These are phyloP conservation scores for Raphanus sativus DNA, from an alignment of 345 rosid species.

Conservation along the genomic window DNA sequence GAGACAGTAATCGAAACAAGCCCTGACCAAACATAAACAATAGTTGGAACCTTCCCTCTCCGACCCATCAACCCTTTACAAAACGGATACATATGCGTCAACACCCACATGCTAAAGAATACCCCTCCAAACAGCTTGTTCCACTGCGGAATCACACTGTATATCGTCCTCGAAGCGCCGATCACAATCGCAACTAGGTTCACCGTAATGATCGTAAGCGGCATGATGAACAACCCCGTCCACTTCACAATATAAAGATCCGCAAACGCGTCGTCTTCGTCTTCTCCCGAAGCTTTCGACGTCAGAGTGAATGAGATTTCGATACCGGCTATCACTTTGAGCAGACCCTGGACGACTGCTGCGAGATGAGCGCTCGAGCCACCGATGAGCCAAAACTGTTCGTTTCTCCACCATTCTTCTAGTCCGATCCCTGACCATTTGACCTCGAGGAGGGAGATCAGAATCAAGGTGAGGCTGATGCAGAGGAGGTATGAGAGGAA, in stretches of 20 bases:
- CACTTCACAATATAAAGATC: conserved; percentile 85
- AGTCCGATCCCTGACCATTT: conserved; percentile 84
- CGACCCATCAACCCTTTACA: conserved; percentile 82
- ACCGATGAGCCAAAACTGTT: conserved; percentile 96
- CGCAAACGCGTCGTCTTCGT: conserved; percentile 74
- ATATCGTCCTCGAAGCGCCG: conserved; percentile 63
- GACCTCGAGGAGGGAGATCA: conserved; percentile 85
- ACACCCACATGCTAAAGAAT: conserved; percentile 88
- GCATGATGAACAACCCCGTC: conserved; percentile 84
- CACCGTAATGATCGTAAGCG: conserved; percentile 70
- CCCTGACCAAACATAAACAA: conserved; percentile 81
- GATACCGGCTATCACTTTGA: conserved; percentile 74
- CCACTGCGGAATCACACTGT: conserved; percentile 90
- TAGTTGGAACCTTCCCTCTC: conserved; percentile 80
- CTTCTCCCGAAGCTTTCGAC: conserved; percentile 66
- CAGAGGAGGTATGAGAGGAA: conserved; percentile 71
- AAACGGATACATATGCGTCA: conserved; percentile 84
- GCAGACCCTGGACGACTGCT: conserved; percentile 86
- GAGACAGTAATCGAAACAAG: conserved; percentile 70
- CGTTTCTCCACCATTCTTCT: conserved; percentile 92
- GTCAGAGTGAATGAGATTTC: conserved; percentile 87
- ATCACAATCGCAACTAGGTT: conserved; percentile 71
- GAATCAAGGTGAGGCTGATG: conserved; percentile 57
- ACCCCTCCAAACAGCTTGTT: conserved; percentile 70
- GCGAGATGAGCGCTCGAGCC: conserved; percentile 87